Percentiles rank a stretch among this genome's conserved stretches.
Conservation (phyloP, 495 filamentous ascomycete species). For the Tuber magnatum region DNA sequence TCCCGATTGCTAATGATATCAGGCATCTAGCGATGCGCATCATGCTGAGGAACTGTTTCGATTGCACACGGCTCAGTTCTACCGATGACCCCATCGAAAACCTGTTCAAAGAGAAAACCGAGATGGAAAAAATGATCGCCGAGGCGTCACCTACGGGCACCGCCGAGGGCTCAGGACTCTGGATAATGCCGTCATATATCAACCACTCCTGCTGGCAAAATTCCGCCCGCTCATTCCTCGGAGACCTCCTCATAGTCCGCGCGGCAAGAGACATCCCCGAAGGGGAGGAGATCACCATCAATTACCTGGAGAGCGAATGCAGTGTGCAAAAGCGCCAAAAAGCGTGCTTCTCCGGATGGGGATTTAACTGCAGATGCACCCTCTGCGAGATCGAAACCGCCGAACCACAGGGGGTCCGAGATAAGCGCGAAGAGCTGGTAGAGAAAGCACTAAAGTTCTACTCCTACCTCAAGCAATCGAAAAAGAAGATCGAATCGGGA, state of each 20-base stretch:
- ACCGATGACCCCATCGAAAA: not conserved
- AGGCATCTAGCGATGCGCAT: slow-evolving; percentile 1
- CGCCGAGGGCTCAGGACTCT: slow-evolving; percentile 8
- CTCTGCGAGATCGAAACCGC: slow-evolving; percentile 11
- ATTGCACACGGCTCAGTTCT: not conserved
- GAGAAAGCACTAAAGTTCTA: not conserved
- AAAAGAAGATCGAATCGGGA: not conserved
- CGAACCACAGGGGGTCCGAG: slow-evolving; percentile 5
- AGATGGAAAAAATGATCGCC: not conserved
- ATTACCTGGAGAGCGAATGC: not conserved
- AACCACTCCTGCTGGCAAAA: slow-evolving; percentile 20
- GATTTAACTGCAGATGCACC: slow-evolving; percentile 12
- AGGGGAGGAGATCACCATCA: slow-evolving; percentile 12
- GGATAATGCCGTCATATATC: slow-evolving; percentile 17
- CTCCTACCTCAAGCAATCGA: not conserved
- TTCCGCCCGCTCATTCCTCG: slow-evolving; percentile 18
- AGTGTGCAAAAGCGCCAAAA: slow-evolving; percentile 4
- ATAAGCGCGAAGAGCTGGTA: not conserved
- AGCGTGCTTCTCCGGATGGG: not conserved
- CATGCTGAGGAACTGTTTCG: slow-evolving; percentile 9
- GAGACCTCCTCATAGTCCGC: slow-evolving; percentile 20
- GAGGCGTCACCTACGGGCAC: not conserved
- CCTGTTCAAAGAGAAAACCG: not conserved
- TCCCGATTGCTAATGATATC: slow-evolving; percentile 8
- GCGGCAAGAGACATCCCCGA: slow-evolving; percentile 17